These are phyloP conservation scores for Sordaria brevicollis DNA, from an alignment of 495 filamentous ascomycete species.

Conservation along the genomic window DNA sequence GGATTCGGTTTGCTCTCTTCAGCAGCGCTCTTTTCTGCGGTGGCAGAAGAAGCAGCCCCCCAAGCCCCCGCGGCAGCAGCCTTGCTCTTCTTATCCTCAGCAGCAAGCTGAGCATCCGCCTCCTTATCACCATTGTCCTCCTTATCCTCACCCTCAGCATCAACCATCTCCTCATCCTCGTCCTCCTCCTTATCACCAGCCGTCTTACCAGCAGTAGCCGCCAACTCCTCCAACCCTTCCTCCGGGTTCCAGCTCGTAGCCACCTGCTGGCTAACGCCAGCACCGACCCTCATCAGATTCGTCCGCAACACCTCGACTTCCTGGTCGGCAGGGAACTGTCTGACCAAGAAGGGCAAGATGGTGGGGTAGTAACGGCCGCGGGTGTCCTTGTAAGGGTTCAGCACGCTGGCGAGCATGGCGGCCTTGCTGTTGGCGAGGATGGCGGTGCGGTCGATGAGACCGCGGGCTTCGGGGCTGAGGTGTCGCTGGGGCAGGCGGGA, in stretches of 20 bases:
- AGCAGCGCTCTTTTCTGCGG: not conserved
- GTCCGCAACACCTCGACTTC: constrained; percentile 57
- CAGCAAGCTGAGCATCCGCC: not conserved
- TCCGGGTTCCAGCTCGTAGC: constrained; percentile 20
- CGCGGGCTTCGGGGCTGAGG: constrained; percentile 52
- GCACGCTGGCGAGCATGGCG: constrained; percentile 66
- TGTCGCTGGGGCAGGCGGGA: constrained; percentile 48
- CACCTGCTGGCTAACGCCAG: constrained; percentile 46
- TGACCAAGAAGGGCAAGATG: constrained; percentile 65
- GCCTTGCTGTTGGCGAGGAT: constrained; percentile 55
- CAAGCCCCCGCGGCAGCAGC: not conserved
- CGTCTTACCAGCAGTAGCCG: not conserved
- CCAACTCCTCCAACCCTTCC: constrained; percentile 4
- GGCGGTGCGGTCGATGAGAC: constrained; percentile 66
- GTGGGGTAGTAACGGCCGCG: constrained; percentile 51
- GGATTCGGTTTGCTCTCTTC: constrained; percentile 4
- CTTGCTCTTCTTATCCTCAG: not conserved
- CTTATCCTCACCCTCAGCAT: constrained; percentile 15
- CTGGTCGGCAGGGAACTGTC: constrained; percentile 45
- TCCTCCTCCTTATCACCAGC: not conserved
- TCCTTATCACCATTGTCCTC: constrained; percentile 12
- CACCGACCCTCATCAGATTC: constrained; percentile 31
- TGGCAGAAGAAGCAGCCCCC: too few relatives aligned
- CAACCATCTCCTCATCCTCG: not conserved
- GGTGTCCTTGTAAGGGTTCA: constrained; percentile 57